A percentile compares a stretch with the other conserved stretches of the same genome.
phyloP scores from a whole-genome alignment of 805 yeast species.

The Peterozyma xylosa region DNA sequence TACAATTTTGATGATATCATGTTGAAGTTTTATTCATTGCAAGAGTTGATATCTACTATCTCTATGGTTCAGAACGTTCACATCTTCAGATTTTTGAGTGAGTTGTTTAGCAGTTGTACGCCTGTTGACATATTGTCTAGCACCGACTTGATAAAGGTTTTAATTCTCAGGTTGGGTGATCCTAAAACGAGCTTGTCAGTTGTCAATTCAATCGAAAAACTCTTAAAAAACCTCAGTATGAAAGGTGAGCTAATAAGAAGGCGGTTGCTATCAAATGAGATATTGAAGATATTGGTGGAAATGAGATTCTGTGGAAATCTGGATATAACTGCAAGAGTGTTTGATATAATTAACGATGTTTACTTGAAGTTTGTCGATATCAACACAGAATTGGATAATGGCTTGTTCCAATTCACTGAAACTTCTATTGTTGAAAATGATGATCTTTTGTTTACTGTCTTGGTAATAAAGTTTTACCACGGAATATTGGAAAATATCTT shows the following conservation, averaged over 20 bases:
- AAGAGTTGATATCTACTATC: background rate
- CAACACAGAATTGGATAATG: background rate
- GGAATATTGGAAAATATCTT: background rate
- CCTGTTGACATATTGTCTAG: slow-evolving; percentile 7
- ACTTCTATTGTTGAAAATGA: background rate
- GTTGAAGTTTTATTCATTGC: background rate
- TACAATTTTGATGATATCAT: slow-evolving; percentile 3
- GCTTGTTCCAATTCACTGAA: background rate
- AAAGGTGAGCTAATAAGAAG: slow-evolving; percentile 4
- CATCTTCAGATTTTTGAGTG: background rate
- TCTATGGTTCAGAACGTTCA: background rate
- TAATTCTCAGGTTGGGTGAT: slow-evolving; percentile 1
- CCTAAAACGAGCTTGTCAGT: background rate
- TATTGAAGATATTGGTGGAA: background rate
- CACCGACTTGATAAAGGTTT: slow-evolving; percentile 6
- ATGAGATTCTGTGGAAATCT: slow-evolving; percentile 1
- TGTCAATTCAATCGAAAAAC: slow-evolving; percentile 1
- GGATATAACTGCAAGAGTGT: slow-evolving; percentile 1
- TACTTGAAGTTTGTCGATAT: slow-evolving; percentile 2
- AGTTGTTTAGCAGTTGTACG: background rate
- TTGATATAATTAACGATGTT: slow-evolving; percentile 3
- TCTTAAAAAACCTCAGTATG: background rate
- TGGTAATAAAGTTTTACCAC: background rate
- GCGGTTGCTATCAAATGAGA: slow-evolving; percentile 7
- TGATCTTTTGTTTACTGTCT: slow-evolving; percentile 1